Conservation (phyloP, 73 alveolate species). For the Paramecium octaurelia region DNA sequence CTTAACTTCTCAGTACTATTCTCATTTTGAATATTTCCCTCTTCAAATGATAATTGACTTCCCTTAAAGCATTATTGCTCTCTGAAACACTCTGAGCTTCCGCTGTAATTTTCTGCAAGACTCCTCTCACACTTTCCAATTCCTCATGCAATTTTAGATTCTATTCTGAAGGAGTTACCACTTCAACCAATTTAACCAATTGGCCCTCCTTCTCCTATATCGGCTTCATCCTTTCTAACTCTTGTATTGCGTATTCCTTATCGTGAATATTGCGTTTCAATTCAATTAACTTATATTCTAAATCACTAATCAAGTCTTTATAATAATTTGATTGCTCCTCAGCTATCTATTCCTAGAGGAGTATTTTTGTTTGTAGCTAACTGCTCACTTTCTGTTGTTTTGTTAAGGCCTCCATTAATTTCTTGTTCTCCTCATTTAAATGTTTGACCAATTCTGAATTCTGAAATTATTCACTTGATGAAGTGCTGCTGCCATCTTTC, state of each 20-base stretch:
- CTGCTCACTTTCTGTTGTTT: neutral
- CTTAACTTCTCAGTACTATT: conserved; percentile 49
- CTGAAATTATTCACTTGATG: neutral
- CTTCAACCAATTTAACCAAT: conserved; percentile 24
- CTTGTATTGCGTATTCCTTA: conserved; percentile 60
- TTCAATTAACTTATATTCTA: conserved; percentile 58
- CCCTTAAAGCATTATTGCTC: neutral
- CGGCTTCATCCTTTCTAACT: conserved; percentile 54
- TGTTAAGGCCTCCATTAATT: neutral
- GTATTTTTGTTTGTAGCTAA: neutral
- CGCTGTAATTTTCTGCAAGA: neutral
- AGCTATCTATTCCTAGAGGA: conserved; percentile 35
- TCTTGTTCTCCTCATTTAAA: conserved; percentile 19
- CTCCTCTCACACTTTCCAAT: conserved; percentile 39
- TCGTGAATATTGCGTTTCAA: conserved; percentile 57
- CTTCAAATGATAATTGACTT: conserved; percentile 47
- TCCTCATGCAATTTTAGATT: conserved; percentile 55
- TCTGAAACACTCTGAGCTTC: neutral
- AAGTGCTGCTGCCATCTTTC: neutral
- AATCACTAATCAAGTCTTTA: conserved; percentile 51
- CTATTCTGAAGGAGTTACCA: conserved; percentile 56
- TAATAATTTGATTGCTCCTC: conserved; percentile 45
- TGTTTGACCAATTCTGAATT: neutral
- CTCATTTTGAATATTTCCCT: conserved; percentile 57
- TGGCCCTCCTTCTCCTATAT: conserved; percentile 47